phyloP scores from a whole-genome alignment of 2,329 filamentous ascomycete species.

The Nemania sp. region DNA sequence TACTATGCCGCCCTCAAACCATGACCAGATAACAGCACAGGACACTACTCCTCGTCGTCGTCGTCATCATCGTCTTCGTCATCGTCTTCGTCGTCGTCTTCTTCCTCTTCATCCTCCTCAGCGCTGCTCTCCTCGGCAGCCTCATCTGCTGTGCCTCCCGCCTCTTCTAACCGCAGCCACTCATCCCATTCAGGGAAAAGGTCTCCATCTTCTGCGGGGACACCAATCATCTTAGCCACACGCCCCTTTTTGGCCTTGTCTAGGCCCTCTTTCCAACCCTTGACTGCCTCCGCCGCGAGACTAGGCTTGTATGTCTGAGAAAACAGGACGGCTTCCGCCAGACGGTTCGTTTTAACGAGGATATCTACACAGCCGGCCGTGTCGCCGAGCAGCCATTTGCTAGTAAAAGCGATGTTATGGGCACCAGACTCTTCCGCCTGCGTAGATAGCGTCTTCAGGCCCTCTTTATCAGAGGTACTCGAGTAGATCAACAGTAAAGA shows the following conservation, averaged over 20 bases:
- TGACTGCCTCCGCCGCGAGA: slow-evolving; percentile 73
- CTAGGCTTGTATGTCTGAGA: slow-evolving; percentile 96
- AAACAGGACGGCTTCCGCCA: slow-evolving; percentile 90
- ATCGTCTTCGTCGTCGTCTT: slow-evolving; percentile 37
- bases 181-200: slow-evolving; percentile 98
- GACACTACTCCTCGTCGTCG: slow-evolving; percentile 40
- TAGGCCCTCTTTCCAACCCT: slow-evolving; percentile 83
- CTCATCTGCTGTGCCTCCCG: slow-evolving; percentile 64
- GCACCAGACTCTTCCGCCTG: slow-evolving; percentile 82
- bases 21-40: background rate
- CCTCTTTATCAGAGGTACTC: slow-evolving; percentile 82
- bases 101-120: slow-evolving; percentile 23
- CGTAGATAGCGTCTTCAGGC: slow-evolving; percentile 76
- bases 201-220: slow-evolving; percentile 84
- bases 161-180: slow-evolving; percentile 83
- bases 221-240: slow-evolving; percentile 83
- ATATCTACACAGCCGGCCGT: slow-evolving; percentile 84
- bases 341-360: slow-evolving; percentile 80
- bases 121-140: slow-evolving; percentile 45
- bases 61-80: slow-evolving; percentile 26
- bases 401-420: slow-evolving; percentile 94
- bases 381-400: slow-evolving; percentile 88
- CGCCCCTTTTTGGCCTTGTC: slow-evolving; percentile 89
- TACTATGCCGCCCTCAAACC: background rate
- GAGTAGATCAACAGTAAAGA: slow-evolving; percentile 90